Conservation (phyloP, 805 yeast genomes). For the Saccharomycopsis capsularis region DNA sequence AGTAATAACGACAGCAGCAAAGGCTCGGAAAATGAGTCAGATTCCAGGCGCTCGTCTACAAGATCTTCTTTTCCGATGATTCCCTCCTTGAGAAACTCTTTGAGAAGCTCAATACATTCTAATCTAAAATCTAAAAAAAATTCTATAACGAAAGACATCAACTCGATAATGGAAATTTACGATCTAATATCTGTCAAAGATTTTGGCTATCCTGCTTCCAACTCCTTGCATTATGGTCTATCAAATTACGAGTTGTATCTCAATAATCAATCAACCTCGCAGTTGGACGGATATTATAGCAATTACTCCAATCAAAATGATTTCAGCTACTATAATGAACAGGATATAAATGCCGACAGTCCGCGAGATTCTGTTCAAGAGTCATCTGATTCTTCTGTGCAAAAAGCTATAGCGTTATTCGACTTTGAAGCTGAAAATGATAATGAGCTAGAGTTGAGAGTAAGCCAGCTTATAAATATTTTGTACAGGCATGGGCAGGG, state of each 20-base stretch:
- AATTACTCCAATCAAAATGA: neutral
- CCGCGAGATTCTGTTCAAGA: slow-evolving; percentile 1
- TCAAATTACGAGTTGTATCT: slow-evolving; percentile 26
- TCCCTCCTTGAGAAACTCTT: slow-evolving; percentile 19
- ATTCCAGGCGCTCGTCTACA: neutral
- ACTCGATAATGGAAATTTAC: slow-evolving; percentile 25
- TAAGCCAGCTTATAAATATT: slow-evolving; percentile 81
- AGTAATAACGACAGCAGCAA: neutral
- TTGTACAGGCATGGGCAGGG: slow-evolving; percentile 95
- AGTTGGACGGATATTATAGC: slow-evolving; percentile 14
- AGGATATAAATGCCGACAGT: too few species aligned
- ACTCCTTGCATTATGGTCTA: slow-evolving; percentile 68
- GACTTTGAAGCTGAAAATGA: slow-evolving; percentile 92
- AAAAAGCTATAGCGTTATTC: slow-evolving; percentile 77
- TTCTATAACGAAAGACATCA: slow-evolving; percentile 15
- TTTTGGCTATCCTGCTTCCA: slow-evolving; percentile 66
- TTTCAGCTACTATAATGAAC: slow-evolving; percentile 8
- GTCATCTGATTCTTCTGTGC: slow-evolving; percentile 17
- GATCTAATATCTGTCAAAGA: slow-evolving; percentile 54
- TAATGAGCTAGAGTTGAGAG: slow-evolving; percentile 71
- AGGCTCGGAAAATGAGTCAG: slow-evolving; percentile 26
- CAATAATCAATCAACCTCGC: slow-evolving; percentile 17
- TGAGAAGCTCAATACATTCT: slow-evolving; percentile 18
- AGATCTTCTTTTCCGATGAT: slow-evolving; percentile 1
- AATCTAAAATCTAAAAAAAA: slow-evolving; percentile 21